These are phyloP conservation scores for Spencermartinsiella europaea DNA, from an alignment of 805 yeast genomes.

Conservation along the genomic window DNA sequence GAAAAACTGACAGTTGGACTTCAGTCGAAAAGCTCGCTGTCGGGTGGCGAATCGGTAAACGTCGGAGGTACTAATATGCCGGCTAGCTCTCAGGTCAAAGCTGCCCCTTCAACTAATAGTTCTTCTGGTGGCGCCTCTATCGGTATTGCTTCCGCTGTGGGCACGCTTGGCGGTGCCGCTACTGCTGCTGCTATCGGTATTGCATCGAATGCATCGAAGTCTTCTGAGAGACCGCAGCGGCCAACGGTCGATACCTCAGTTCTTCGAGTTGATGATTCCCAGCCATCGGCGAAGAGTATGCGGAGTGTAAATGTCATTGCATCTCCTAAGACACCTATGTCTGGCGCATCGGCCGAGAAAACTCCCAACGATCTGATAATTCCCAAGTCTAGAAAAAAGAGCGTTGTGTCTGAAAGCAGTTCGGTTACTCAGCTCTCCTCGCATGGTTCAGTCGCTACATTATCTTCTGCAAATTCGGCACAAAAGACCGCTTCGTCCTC, in stretches of 20 bases:
- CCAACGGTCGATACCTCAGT: not conserved
- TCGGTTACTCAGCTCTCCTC: not conserved
- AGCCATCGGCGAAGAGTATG: not conserved
- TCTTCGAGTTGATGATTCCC: not conserved
- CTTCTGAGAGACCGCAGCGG: constrained; percentile 1
- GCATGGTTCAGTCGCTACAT: not conserved
- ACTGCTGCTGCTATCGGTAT: not conserved
- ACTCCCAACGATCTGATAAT: not conserved
- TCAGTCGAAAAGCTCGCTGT: no score
- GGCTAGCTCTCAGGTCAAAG: no score
- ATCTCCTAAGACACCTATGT: not conserved
- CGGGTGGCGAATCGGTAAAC: no score
- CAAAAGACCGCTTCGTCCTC: no score
- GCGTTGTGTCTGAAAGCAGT: not conserved
- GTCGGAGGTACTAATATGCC: no score
- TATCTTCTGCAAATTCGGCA: no score
- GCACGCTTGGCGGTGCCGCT: not conserved
- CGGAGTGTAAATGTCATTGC: not conserved
- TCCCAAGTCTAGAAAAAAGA: not conserved
- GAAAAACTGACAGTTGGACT: constrained; percentile 1
- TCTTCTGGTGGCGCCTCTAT: no score
- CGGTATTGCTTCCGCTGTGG: not conserved
- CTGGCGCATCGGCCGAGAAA: not conserved
- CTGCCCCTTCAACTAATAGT: no score
- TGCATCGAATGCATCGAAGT: not conserved